Base-by-base conservation (phyloP, 1,284 basidiomycete species). In the Pholiota adiposa region DNA sequence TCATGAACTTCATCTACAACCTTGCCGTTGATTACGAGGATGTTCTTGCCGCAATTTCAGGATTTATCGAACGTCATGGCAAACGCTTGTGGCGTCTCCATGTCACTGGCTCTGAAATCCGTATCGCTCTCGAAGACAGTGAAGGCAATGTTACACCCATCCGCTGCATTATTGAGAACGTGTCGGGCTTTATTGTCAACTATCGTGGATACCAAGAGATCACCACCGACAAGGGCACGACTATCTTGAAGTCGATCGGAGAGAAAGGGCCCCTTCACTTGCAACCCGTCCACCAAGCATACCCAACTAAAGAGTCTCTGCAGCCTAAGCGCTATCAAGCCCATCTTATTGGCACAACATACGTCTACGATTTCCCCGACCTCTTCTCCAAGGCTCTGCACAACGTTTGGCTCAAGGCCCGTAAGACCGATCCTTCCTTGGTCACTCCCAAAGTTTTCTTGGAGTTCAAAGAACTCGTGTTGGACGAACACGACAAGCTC, bases 151-250 rank as follows among this genome's bases (percentile, higher is more conserved):
- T 94, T 50, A 94, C 94, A 6, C 95, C 97, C 9, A 95, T 99
- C 72, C 94, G 97, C 44, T 96, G 96, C 69, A 90, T 98, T 74
- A 97, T 99, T 75, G 95, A 97, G 80, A 99, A 98, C 75, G 95
- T 98, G 54, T 97, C 96, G 43, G 97, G 97, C 50, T 98, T 99
- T 79, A 94, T 98, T 66, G 97, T 99, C 76, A 97, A 98, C 76
- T 98, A 92, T 81, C 94, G 97, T 73, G 94, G 93, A n/a, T 99
- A 99, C 81, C 96, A 98, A 77, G 97, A 99, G 80, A 94, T 98
- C 69, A 90, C 89, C 44, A 97, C 94, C 49, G 96, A 98, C 73
- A 96, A 93, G 77, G 97, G 97, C 51, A 91, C 90, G 7, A 91
- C 90, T 6, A 95, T 98, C 67, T 84, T 99, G 65, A 97, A 97